Conservation (phyloP, 1,284 basidiomycete genomes). For the Ustilago trichophora region DNA sequence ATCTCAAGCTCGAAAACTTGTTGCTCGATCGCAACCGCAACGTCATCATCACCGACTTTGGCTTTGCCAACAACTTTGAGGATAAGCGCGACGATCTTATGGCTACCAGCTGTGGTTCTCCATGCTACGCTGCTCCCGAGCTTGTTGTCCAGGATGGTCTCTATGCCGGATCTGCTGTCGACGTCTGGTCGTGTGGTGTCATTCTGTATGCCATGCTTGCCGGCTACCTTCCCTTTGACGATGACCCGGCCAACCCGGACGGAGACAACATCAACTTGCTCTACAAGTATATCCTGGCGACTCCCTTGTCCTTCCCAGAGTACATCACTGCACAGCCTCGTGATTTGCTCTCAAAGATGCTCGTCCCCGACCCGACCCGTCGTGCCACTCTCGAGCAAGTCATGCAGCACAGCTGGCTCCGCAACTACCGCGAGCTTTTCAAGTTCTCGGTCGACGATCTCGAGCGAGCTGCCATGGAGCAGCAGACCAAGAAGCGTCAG, state of each 20-base stretch:
- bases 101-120: slow-evolving; percentile 97
- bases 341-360: slow-evolving; percentile 62
- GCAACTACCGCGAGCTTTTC: slow-evolving; percentile 65
- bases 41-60: slow-evolving; percentile 99
- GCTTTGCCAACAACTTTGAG: slow-evolving; percentile 97
- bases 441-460: slow-evolving; percentile 65
- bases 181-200: slow-evolving; percentile 99
- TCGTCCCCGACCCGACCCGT: slow-evolving; percentile 62
- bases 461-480: slow-evolving; percentile 65
- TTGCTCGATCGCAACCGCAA: slow-evolving; percentile 96
- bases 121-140: slow-evolving; percentile 98
- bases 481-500: slow-evolving; percentile 65
- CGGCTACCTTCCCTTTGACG: slow-evolving; percentile 99
- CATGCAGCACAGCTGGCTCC: slow-evolving; percentile 65
- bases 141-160: slow-evolving; percentile 98
- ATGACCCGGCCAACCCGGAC: slow-evolving; percentile 97
- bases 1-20: slow-evolving; percentile 98
- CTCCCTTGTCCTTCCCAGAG: slow-evolving; percentile 65
- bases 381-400: slow-evolving; percentile 61
- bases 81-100: slow-evolving; percentile 83
- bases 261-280: slow-evolving; percentile 99
- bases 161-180: slow-evolving; percentile 97
- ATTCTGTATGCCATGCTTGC: slow-evolving; percentile 99
- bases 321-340: slow-evolving; percentile 64
- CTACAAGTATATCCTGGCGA: slow-evolving; percentile 93